phyloP scores from a whole-genome alignment of 2,329 filamentous ascomycete genomes.

The Bimuria novae-zelandiae region DNA sequence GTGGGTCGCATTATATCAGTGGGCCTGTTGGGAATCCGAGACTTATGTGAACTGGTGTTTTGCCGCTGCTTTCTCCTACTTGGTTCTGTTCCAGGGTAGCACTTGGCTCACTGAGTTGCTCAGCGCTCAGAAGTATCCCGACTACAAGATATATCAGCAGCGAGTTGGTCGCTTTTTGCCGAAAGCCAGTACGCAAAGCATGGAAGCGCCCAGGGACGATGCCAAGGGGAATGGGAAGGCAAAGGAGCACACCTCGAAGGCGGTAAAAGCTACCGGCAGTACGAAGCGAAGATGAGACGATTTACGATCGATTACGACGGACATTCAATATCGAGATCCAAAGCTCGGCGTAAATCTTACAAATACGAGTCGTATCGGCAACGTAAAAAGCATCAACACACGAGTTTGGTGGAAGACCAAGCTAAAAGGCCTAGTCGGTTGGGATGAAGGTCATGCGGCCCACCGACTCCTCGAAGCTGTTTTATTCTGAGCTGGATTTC shows the following conservation, averaged over 20 bases:
- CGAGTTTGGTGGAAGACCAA: too few species aligned
- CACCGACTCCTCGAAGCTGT: too few species aligned
- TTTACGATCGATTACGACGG: too few species aligned
- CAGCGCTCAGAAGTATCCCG: conserved; percentile 80
- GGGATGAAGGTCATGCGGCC: too few species aligned
- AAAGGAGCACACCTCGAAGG: conserved; percentile 2
- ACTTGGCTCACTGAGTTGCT: conserved; percentile 86
- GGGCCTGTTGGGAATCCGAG: conserved; percentile 76
- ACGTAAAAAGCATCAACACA: too few species aligned
- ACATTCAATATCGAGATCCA: too few species aligned
- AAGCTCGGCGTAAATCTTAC: too few species aligned
- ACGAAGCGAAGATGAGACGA: conserved; percentile 11
- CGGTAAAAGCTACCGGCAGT: conserved; percentile 22
- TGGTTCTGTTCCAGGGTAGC: conserved; percentile 86
- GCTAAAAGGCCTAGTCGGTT: too few species aligned
- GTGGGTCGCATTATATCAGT: conserved; percentile 87
- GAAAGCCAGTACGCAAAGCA: conserved; percentile 43
- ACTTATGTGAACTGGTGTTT: conserved; percentile 79
- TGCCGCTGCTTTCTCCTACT: conserved; percentile 68
- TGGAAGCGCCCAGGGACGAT: conserved; percentile 29
- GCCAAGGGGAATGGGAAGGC: conserved; percentile 26
- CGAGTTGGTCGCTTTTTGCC: conserved; percentile 86
- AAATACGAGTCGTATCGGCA: too few species aligned
- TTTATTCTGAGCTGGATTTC: too few species aligned
- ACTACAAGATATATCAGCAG: conserved; percentile 83